Evolutionary conservation across 805 yeast species (phyloP), one percentile per base, ranked within the genome.

Genomic region (Maudiozyma turicensis): DNA sequence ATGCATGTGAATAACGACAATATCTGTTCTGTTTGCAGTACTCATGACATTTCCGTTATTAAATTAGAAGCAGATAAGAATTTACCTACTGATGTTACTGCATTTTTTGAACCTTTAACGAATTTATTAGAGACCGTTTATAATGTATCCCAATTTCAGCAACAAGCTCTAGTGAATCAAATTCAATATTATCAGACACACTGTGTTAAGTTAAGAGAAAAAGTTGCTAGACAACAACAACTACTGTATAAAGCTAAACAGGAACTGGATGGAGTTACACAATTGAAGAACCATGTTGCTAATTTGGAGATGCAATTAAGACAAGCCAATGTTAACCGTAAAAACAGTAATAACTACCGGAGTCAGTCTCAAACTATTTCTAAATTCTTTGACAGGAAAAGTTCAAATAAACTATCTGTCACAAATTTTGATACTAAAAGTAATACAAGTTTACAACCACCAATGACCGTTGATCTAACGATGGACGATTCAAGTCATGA

Each of bases 131-230:
- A 63, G 34, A 55, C 52, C 9, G 39, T 64, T 3, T 60, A 59
- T 47, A 60, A 56, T 20, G 61, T 60, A 3, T 54, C 66, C 1
- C 60, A 60, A 40, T 64, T 64, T 49, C 68, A 64, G 51, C 51
- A 52, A n/a, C 54, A 52, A 9, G 60, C 60, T 1, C 46, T 62
- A 40, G 41, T 53, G 6, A 55, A 57, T 15, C 59, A 62, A 42
- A 55, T 59, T 20, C 54, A 53, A 41, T 60, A 60, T 48, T 61
- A 59, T 41, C 62, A 58, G 42, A 52, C 48, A 9, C 50, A 56
- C 34, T 54, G 63, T 33, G 46, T 54, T 9, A 58, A 58, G 41
- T 38, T 62, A 28, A 51, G 56, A 35, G 63, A 61, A 35, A 58
- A 58, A 49, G 59, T 58, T 38, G 58, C 58, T 8, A 47, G 61